Percentiles rank a stretch among this genome's conserved stretches.
phyloP scores from a whole-genome alignment of 2,329 filamentous ascomycete species.

The Aspergillus pseudonomiae region DNA sequence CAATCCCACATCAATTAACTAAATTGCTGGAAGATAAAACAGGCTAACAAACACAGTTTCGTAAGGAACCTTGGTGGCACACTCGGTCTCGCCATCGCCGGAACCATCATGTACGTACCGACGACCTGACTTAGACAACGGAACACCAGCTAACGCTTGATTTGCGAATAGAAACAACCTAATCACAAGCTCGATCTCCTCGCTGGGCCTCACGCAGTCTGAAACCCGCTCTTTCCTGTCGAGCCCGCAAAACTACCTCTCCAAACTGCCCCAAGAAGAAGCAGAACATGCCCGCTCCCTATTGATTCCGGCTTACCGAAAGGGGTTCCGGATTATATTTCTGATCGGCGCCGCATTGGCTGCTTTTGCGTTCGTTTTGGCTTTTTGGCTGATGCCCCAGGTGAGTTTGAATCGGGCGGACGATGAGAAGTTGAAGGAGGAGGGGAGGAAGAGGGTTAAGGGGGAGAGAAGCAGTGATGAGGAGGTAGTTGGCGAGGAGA shows the following conservation, averaged over 20 bases:
- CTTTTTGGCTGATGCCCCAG: conserved; percentile 43
- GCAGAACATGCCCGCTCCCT: conserved; percentile 30
- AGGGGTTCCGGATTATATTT: conserved; percentile 46
- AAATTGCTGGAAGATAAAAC: neutral
- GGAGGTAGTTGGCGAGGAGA: neutral
- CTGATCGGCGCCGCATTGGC: conserved; percentile 41
- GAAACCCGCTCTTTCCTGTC: conserved; percentile 32
- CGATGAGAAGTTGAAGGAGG: conserved; percentile 34
- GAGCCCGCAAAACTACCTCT: conserved; percentile 35
- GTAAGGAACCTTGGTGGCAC: conserved; percentile 47
- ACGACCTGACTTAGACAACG: neutral
- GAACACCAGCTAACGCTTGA: neutral
- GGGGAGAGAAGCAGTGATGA: conserved; percentile 22
- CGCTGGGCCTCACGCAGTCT: conserved; percentile 25
- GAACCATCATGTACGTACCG: conserved; percentile 43
- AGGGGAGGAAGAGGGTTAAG: conserved; percentile 27
- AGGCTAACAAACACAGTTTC: conserved; percentile 33
- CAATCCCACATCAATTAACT: neutral
- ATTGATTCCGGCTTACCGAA: conserved; percentile 40
- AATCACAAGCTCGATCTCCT: conserved; percentile 28
- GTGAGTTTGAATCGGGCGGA: conserved; percentile 31
- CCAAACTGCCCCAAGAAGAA: conserved; percentile 27
- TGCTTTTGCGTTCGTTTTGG: conserved; percentile 37
- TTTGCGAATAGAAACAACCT: conserved; percentile 33
- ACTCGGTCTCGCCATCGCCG: conserved; percentile 43